Percentiles rank a stretch among this genome's conserved stretches.
Conservation (phyloP, 208 protist genomes). For the Tritrichomonas foetus region DNA sequence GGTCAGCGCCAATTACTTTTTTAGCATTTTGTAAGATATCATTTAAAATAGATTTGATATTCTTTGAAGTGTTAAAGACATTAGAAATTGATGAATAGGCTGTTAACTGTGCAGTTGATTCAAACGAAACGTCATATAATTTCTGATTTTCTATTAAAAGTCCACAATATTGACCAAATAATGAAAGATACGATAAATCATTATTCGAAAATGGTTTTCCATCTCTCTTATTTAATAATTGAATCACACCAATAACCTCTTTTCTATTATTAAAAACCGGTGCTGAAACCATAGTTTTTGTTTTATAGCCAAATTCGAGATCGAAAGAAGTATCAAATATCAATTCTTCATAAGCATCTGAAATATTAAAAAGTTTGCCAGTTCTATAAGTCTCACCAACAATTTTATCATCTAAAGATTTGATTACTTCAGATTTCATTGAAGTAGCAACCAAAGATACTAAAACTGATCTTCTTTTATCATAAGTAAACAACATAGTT, state of each 20-base stretch:
- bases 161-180: background rate
- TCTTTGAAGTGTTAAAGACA: background rate
- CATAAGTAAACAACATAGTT: background rate
- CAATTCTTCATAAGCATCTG: background rate
- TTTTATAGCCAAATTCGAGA: background rate
- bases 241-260: background rate
- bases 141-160: background rate
- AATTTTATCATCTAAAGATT: background rate
- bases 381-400: background rate
- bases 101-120: background rate
- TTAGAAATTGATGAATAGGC: background rate
- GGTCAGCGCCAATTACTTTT: background rate
- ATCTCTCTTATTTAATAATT: constrained; percentile 26
- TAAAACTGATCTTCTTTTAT: background rate
- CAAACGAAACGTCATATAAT: background rate
- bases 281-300: background rate
- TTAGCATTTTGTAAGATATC: background rate
- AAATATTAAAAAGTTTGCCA: background rate
- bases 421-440: background rate
- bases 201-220: constrained; percentile 9
- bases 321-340: background rate
- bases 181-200: background rate
- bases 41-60: background rate
- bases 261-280: background rate
- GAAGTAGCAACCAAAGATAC: background rate